A percentile compares a stretch with the other conserved stretches of the same genome.
Conservation (phyloP, 2,329 filamentous ascomycete species). For the Cladosporium cucumerinum region DNA sequence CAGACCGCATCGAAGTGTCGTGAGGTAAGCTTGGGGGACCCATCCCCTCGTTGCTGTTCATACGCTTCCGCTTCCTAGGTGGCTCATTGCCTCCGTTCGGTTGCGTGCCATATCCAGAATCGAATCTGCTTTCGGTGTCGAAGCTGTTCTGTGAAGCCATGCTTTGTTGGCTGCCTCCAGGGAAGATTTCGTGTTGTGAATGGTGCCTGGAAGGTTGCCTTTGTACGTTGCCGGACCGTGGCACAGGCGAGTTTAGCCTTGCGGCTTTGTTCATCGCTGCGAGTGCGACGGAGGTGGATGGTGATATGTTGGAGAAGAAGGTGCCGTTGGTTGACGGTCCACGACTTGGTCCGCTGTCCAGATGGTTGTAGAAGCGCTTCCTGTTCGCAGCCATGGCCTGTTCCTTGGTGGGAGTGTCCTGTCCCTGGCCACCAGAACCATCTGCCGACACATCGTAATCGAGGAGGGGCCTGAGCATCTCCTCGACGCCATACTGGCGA, state of each 20-base stretch:
- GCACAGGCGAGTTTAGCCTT: conserved; percentile 81
- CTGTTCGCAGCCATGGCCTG: conserved; percentile 92
- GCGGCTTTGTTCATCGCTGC: conserved; percentile 92
- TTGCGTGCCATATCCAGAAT: conserved; percentile 67
- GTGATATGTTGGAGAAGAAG: conserved; percentile 96
- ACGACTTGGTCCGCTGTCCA: conserved; percentile 49
- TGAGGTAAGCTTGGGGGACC: conserved; percentile 36
- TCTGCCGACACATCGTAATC: conserved; percentile 79
- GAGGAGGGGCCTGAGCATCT: conserved; percentile 68
- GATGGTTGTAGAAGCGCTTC: conserved; percentile 82
- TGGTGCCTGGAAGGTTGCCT: conserved; percentile 65
- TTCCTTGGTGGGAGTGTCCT: conserved; percentile 95
- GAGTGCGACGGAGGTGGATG: conserved; percentile 86
- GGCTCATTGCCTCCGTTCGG: conserved; percentile 56
- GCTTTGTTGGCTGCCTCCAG: conserved; percentile 76
- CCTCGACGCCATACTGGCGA: conserved; percentile 71
- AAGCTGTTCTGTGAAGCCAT: conserved; percentile 42
- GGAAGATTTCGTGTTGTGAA: conserved; percentile 68
- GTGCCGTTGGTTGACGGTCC: conserved; percentile 63
- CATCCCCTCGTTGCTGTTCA: conserved; percentile 37
- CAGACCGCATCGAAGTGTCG: conserved; percentile 57
- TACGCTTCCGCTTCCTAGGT: conserved; percentile 71
- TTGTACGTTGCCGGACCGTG: conserved; percentile 59
- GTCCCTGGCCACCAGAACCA: conserved; percentile 65
- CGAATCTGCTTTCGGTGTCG: conserved; percentile 46